phyloP scores from a whole-genome alignment of 345 rosid genomes.

The Isatis tinctoria region DNA sequence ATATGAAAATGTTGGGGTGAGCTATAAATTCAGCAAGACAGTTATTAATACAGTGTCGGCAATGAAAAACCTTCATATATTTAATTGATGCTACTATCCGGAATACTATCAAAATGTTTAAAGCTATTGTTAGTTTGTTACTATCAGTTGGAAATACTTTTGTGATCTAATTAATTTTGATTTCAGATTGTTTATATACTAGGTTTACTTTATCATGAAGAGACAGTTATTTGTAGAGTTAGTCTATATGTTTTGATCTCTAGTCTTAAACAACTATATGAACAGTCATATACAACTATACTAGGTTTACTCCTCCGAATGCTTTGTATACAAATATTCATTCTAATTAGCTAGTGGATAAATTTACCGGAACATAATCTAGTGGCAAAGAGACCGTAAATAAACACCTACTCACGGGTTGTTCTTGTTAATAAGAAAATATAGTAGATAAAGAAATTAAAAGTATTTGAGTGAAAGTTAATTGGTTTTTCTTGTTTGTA shows the following conservation, averaged over 20 bases:
- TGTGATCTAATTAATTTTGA: neutral
- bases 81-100: neutral
- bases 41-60: slow-evolving; percentile 8
- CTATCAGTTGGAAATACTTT: neutral
- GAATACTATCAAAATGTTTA: neutral
- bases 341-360: neutral
- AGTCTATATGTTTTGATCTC: neutral
- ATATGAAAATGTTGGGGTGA: neutral
- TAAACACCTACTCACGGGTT: neutral
- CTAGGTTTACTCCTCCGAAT: too few species aligned
- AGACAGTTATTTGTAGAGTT: neutral
- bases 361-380: neutral
- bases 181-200: neutral
- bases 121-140: neutral
- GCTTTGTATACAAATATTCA: neutral
- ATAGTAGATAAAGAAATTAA: neutral
- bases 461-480: neutral
- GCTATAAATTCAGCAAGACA: slow-evolving; percentile 3
- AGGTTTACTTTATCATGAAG: neutral
- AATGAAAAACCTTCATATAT: neutral
- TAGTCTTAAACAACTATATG: neutral
- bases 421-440: neutral
- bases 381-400: neutral
- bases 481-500: too few species aligned
- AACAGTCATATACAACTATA: too few species aligned